Conservation (phyloP, 345 rosid genomes). For the Litchi chinensis region DNA sequence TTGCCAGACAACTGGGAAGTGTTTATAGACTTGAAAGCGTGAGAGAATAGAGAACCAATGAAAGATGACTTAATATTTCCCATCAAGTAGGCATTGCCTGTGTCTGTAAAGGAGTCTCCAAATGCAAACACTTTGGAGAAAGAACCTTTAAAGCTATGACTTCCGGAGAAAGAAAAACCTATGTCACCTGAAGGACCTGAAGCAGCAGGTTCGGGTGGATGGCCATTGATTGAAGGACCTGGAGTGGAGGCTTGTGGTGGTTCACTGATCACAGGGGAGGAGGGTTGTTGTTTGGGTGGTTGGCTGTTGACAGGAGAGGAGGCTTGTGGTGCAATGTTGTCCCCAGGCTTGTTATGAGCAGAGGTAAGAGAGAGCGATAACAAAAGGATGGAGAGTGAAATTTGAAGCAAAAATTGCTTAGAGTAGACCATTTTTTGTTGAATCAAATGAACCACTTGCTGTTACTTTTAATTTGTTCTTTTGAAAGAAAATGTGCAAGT, state of each 20-base stretch:
- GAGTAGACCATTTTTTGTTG: background rate
- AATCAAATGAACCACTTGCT: background rate
- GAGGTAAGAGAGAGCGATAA: background rate
- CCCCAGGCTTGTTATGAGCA: background rate
- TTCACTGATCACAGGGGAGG: background rate
- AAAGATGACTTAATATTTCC: constrained; percentile 30
- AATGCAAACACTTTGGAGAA: constrained; percentile 43
- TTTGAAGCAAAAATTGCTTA: background rate
- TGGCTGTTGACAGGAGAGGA: background rate
- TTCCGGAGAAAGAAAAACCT: background rate
- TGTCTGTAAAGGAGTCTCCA: constrained; percentile 53
- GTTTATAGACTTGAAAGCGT: background rate
- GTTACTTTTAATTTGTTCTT: background rate
- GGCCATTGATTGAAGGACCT: background rate
- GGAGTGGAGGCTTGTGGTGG: background rate
- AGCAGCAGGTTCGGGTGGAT: background rate
- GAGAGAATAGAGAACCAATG: background rate
- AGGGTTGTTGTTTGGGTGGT: background rate
- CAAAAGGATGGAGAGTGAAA: constrained; percentile 4
- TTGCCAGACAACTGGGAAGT: background rate
- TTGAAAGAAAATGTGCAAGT: background rate
- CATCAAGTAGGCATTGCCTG: constrained; percentile 37
- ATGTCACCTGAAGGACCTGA: background rate
- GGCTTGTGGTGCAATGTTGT: background rate
- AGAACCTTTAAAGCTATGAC: background rate